phyloP scores from a whole-genome alignment of 2,329 filamentous ascomycete genomes.

The Fusarium chlamydosporum region DNA sequence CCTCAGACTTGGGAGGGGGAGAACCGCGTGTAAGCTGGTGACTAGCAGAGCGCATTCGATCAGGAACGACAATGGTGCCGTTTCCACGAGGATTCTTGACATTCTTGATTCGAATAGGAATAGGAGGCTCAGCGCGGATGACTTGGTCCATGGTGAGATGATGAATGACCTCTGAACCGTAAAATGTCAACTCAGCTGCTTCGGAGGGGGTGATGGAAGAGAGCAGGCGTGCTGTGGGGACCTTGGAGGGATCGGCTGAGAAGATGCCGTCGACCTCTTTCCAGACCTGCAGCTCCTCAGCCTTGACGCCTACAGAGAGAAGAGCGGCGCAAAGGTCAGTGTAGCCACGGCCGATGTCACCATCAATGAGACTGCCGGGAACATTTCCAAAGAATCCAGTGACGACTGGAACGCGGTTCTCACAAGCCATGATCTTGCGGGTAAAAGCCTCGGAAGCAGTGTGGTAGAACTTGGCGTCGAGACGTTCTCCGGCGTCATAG shows the following conservation, averaged over 20 bases:
- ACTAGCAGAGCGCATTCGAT: slow-evolving; percentile 68
- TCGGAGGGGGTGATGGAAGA: slow-evolving; percentile 92
- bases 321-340: slow-evolving; percentile 96
- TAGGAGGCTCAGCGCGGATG: slow-evolving; percentile 82
- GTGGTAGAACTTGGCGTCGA: slow-evolving; percentile 79
- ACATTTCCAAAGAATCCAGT: slow-evolving; percentile 97
- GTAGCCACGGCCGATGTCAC: slow-evolving; percentile 92
- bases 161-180: slow-evolving; percentile 96
- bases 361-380: slow-evolving; percentile 88
- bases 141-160: slow-evolving; percentile 99
- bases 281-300: slow-evolving; percentile 95
- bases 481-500: slow-evolving; percentile 69
- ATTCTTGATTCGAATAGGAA: slow-evolving; percentile 91
- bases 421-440: slow-evolving; percentile 75
- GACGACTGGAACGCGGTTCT: slow-evolving; percentile 78
- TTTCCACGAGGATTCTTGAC: slow-evolving; percentile 86
- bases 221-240: slow-evolving; percentile 93
- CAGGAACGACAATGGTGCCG: slow-evolving; percentile 87
- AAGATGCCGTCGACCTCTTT: slow-evolving; percentile 99
- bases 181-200: slow-evolving; percentile 94
- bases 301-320: slow-evolving; percentile 88
- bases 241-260: slow-evolving; percentile 85
- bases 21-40: slow-evolving; percentile 70
- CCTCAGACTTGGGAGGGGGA: slow-evolving; percentile 58
- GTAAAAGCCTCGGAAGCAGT: slow-evolving; percentile 72